Base-by-base conservation (phyloP, 1,284 basidiomycete species). In the Cerrena zonata region DNA sequence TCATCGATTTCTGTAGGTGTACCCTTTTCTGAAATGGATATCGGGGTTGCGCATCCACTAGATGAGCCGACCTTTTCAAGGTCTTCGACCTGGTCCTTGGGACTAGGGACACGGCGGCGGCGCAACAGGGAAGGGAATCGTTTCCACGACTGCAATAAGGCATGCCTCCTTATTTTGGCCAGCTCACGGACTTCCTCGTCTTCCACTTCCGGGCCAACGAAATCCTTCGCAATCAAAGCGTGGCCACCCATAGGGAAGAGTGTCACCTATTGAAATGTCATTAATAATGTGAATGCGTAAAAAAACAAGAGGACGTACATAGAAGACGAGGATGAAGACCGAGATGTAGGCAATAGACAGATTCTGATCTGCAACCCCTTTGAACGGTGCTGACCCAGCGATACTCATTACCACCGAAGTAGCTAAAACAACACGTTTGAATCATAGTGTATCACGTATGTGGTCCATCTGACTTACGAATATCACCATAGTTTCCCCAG, bases 261-360 rank as follows among this genome's bases (percentile, higher is more conserved):
- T 0, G 80, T 80, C 10, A 86, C 60, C 84, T 85, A 54, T 1
- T 15, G 22, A 22, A 4, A 48, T 3, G 40, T 53, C 43, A 21
- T 45, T 19, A 18, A 52, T 23, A 15, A 22, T 4, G 15, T 49
- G 24, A 12, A 40, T 22, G 12, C 45, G 2, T 50, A 43, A 25
- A 2, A 22, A 47, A 4, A 48, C 27, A 25, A 50, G 44, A 2
- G 27, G 47, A 56, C 72, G 53, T 52, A 75, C 71, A 54, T 69
- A 67, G 58, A 71, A 76, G 1, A 79, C 64, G 18, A 81, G 63
- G 2, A 70, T 63, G 51, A 76, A 72, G 3, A 62, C 66, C 1
- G 70, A 70, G 3, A 86, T 73, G 60, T 86, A 89, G 0, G 86
- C 82, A 24, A 87, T 73, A 0, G 81, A 75, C n/a, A 90, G 58